Percentiles rank a stretch among this genome's conserved stretches.
phyloP scores from a whole-genome alignment of 2,329 filamentous ascomycete species.

The Cryphonectria naterciae region DNA sequence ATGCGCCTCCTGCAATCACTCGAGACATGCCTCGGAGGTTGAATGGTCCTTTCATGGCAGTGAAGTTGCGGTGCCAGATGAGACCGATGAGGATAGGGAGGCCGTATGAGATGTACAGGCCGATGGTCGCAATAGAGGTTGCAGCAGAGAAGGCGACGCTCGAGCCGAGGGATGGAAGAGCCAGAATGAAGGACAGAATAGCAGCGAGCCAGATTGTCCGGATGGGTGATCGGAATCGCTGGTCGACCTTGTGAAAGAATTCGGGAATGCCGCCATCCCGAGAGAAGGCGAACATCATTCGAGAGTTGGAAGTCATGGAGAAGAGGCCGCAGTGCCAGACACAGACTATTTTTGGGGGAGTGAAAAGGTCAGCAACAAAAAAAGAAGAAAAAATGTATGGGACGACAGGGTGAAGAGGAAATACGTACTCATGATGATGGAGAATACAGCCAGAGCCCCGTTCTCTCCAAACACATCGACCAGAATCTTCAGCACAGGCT shows the following conservation, averaged over 20 bases:
- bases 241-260: conserved; percentile 59
- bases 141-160: conserved; percentile 60
- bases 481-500: conserved; percentile 63
- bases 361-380: not conserved
- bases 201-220: conserved; percentile 61
- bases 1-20: conserved; percentile 51
- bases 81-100: conserved; percentile 60
- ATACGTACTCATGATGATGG: conserved; percentile 51
- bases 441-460: conserved; percentile 59
- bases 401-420: not conserved
- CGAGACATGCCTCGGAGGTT: conserved; percentile 52
- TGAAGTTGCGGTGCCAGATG: conserved; percentile 55
- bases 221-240: conserved; percentile 52
- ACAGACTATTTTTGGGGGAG: conserved; percentile 44
- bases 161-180: conserved; percentile 58
- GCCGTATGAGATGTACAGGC: conserved; percentile 62
- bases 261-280: conserved; percentile 58
- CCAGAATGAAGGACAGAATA: conserved; percentile 56
- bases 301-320: conserved; percentile 58
- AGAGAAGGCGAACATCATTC: conserved; percentile 64
- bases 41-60: conserved; percentile 57
- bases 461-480: conserved; percentile 59
- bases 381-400: not conserved
- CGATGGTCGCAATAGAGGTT: conserved; percentile 63
- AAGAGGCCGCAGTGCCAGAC: conserved; percentile 66